Conservation (phyloP, 257 asterid genomes). For the Solanum commersonii region DNA sequence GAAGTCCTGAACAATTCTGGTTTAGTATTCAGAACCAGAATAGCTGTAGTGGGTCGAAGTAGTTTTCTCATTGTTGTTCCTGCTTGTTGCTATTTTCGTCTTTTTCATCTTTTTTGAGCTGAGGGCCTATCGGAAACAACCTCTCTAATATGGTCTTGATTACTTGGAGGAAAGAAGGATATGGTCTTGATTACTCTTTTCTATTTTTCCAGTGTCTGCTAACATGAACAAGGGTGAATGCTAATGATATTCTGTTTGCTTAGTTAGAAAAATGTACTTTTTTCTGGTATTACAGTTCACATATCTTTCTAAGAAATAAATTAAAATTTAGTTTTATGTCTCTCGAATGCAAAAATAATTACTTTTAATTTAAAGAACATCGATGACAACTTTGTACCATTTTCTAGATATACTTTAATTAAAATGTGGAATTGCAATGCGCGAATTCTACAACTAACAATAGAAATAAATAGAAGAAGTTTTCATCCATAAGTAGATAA, state of each 20-base stretch:
- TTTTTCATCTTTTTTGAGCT: background rate
- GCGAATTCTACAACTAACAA: background rate
- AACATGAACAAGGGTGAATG: background rate
- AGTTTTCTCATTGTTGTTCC: background rate
- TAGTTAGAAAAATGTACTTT: background rate
- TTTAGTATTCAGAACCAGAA: background rate
- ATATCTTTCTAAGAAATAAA: background rate
- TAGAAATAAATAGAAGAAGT: background rate
- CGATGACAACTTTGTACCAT: background rate
- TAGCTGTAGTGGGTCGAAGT: background rate
- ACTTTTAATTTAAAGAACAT: background rate
- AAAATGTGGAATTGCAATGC: background rate
- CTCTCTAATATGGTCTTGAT: background rate
- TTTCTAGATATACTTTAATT: background rate
- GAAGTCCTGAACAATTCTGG: background rate
- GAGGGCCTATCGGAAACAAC: background rate
- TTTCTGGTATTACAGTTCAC: background rate
- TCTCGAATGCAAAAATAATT: background rate
- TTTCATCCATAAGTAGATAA: background rate
- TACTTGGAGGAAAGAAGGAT: background rate
- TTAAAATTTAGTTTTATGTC: background rate
- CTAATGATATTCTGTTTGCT: background rate
- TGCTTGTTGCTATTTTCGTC: background rate
- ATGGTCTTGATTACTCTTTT: background rate
- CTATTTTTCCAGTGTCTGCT: background rate